These are phyloP conservation scores for Fusarium chlamydosporum DNA, from an alignment of 2,329 filamentous ascomycete species.

Conservation along the genomic window DNA sequence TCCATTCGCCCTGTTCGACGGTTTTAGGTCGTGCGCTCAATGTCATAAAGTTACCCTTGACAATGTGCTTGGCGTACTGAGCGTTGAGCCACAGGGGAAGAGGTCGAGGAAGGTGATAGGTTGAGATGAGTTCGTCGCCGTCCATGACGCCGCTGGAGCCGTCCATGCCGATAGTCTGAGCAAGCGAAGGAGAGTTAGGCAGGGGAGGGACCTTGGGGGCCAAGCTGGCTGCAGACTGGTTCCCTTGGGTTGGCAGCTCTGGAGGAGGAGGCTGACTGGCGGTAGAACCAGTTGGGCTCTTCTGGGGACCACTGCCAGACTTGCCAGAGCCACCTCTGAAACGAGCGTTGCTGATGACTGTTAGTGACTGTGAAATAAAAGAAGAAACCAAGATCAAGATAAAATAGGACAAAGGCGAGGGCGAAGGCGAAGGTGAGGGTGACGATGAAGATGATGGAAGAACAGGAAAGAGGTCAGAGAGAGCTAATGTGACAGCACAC, in stretches of 20 bases:
- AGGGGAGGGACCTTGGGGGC: slow-evolving; percentile 73
- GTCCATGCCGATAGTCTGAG: slow-evolving; percentile 78
- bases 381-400: background rate
- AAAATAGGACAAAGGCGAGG: slow-evolving; percentile 1
- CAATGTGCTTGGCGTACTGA: slow-evolving; percentile 85
- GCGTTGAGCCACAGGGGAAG: slow-evolving; percentile 80
- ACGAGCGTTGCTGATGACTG: slow-evolving; percentile 65
- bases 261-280: slow-evolving; percentile 65
- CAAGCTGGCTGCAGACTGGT: slow-evolving; percentile 65
- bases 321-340: slow-evolving; percentile 70
- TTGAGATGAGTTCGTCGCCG: slow-evolving; percentile 69
- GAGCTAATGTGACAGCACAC: slow-evolving; percentile 40
- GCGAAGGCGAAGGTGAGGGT: background rate
- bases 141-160: slow-evolving; percentile 65
- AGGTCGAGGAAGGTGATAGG: slow-evolving; percentile 75
- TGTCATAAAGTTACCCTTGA: slow-evolving; percentile 99
- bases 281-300: slow-evolving; percentile 66
- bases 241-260: slow-evolving; percentile 62
- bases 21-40: slow-evolving; percentile 93
- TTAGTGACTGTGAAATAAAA: slow-evolving; percentile 47
- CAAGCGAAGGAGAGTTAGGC: slow-evolving; percentile 73
- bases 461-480: slow-evolving; percentile 22
- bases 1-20: slow-evolving; percentile 94
- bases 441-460: slow-evolving; percentile 19
- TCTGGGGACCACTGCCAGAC: slow-evolving; percentile 64